Conservation (phyloP, 78 protist genomes). For the Blattamonas nauphoetae region DNA sequence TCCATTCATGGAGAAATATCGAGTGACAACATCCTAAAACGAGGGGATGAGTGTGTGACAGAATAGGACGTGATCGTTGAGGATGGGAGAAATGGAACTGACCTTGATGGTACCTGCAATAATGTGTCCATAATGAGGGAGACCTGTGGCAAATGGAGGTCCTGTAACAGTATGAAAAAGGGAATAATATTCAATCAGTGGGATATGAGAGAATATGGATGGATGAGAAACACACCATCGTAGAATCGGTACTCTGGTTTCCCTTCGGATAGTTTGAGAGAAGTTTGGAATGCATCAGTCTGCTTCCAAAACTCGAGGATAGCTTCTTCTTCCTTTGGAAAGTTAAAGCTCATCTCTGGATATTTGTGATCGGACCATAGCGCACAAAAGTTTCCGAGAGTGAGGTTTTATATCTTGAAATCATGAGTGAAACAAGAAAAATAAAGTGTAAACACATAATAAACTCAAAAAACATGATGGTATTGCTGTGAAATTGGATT, state of each 20-base stretch:
- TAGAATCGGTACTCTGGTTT: slow-evolving; percentile 29
- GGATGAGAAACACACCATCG: slow-evolving; percentile 35
- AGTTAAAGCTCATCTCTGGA: slow-evolving; percentile 48
- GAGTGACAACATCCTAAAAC: slow-evolving; percentile 79
- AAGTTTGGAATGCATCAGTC: slow-evolving; percentile 74
- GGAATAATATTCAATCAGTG: slow-evolving; percentile 53
- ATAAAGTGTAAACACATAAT: background rate
- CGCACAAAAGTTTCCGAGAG: background rate
- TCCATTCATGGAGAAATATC: slow-evolving; percentile 90
- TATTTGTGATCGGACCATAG: too few relatives aligned
- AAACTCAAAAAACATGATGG: too few relatives aligned
- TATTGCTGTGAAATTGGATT: too few relatives aligned
- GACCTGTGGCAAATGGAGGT: slow-evolving; percentile 99
- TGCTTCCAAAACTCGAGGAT: slow-evolving; percentile 70
- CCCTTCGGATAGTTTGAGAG: slow-evolving; percentile 36
- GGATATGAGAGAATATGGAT: background rate
- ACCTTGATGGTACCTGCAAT: slow-evolving; percentile 95
- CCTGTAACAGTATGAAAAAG: slow-evolving; percentile 73
- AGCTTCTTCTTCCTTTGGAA: slow-evolving; percentile 65
- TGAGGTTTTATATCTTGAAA: background rate
- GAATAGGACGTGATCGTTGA: background rate
- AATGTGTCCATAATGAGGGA: slow-evolving; percentile 98
- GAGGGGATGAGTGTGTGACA: background rate
- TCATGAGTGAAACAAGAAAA: background rate
- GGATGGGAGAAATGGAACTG: too few relatives aligned